Evolutionary conservation across 1,284 basidiomycete species (phyloP).

Genomic region (Ceratobasidium theobromae): DNA sequence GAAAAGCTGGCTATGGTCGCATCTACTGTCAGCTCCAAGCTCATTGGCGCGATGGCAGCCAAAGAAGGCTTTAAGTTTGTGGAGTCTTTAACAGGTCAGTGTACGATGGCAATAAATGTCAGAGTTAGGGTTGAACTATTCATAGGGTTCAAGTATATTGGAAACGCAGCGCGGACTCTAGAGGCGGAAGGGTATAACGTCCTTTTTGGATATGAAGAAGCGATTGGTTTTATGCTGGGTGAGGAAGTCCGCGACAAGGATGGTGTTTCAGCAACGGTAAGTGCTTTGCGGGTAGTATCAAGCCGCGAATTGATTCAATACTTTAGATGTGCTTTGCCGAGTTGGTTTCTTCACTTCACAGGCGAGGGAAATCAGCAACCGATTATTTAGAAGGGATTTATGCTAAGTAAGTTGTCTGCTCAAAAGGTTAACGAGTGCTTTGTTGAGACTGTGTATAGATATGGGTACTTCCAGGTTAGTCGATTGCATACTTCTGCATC

Average conservation of each 20-base stretch:
- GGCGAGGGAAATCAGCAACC: constrained; percentile 55
- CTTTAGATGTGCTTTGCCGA: constrained; percentile 66
- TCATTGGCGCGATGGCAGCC: constrained; percentile 74
- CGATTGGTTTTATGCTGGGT: constrained; percentile 85
- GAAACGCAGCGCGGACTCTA: constrained; percentile 71
- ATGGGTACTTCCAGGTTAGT: constrained; percentile 60
- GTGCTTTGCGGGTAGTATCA: constrained; percentile 32
- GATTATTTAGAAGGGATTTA: constrained; percentile 66
- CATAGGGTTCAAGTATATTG: constrained; percentile 80
- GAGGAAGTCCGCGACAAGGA: constrained; percentile 78
- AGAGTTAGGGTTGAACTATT: not conserved
- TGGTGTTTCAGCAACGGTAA: constrained; percentile 72
- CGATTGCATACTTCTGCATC: constrained; percentile 33
- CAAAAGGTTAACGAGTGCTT: not conserved
- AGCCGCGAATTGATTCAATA: not conserved
- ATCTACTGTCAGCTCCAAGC: constrained; percentile 84
- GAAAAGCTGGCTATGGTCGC: constrained; percentile 78
- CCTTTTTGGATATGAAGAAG: constrained; percentile 84
- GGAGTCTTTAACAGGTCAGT: constrained; percentile 76
- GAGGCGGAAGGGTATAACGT: constrained; percentile 68
- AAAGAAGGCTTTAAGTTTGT: constrained; percentile 76
- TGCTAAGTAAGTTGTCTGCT: constrained; percentile 51
- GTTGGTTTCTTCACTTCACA: constrained; percentile 55
- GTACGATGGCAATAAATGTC: not conserved
- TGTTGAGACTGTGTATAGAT: constrained; percentile 41